phyloP scores from a whole-genome alignment of 805 yeast species.

The Ogataea nitratoaversa region DNA sequence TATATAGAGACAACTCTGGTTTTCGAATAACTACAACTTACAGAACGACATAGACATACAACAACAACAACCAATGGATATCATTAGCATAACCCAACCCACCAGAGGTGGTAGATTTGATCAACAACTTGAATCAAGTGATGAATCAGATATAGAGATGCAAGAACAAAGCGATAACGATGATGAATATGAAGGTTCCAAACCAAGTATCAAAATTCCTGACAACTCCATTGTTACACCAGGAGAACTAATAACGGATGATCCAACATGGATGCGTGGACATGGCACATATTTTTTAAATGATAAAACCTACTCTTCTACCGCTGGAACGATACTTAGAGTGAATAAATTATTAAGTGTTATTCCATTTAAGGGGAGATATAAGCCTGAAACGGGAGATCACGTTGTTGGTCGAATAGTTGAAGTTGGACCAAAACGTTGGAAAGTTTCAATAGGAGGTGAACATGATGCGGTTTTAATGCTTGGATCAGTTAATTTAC shows the following conservation, averaged over 20 bases:
- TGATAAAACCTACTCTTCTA: slow-evolving; percentile 79
- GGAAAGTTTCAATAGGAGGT: slow-evolving; percentile 98
- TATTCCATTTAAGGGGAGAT: slow-evolving; percentile 79
- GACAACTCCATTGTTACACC: slow-evolving; percentile 71
- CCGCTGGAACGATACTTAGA: slow-evolving; percentile 83
- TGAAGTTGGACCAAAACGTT: slow-evolving; percentile 88
- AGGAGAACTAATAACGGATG: slow-evolving; percentile 94
- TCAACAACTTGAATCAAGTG: slow-evolving; percentile 13
- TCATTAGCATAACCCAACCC: slow-evolving; percentile 28
- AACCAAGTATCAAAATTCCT: too few relatives aligned
- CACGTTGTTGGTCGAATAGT: slow-evolving; percentile 91
- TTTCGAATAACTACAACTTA: too few relatives aligned
- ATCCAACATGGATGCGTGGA: slow-evolving; percentile 97
- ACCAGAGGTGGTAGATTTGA: neutral
- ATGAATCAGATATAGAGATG: slow-evolving; percentile 24
- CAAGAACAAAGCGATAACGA: slow-evolving; percentile 8
- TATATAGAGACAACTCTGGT: too few relatives aligned
- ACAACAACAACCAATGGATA: too few relatives aligned
- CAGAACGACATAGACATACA: too few relatives aligned
- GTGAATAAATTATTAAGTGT: slow-evolving; percentile 87
- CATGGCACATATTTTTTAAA: slow-evolving; percentile 88
- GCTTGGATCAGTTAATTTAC: slow-evolving; percentile 94
- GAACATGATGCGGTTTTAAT: slow-evolving; percentile 86
- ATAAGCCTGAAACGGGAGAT: slow-evolving; percentile 93
- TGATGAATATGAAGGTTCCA: slow-evolving; percentile 9